Evolutionary conservation across 1,284 basidiomycete species (phyloP), one percentile per base, ranked within the genome.

Genomic region (Pulchroboletus neoregius): DNA sequence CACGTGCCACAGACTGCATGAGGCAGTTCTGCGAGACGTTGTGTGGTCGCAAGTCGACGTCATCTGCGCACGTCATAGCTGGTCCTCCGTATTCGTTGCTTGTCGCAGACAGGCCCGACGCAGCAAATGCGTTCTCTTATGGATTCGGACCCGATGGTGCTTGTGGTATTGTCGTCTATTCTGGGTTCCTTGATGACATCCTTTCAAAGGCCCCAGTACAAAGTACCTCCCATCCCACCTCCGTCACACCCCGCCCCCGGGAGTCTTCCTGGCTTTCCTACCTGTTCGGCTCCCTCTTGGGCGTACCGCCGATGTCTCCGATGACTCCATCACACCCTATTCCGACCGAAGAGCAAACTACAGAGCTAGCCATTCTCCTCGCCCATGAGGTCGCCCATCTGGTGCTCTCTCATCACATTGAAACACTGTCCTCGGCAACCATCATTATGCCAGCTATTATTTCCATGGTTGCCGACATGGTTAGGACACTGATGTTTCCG

Each of bases 311-410:
- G 1, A 54, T 67, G 1, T 52, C 66, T 3, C 58, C 69, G 6
- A 23, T 5, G 13, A 22, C 26, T 6, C 49, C 57, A 11, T 55
- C 63, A n/a, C 71, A 70, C 42, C 69, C 73, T 5, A 65, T 71
- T n/a, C 91, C 90, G 2, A 91, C 87, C 0, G 70, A 77, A 43
- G 79, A 89, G 51, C 91, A 94, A 66, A 91, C 88, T 0, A 70
- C 85, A 1, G 85, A 91, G 52, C 79, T 95, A 5, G 91, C 92
- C 2, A 83, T 88, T 42, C 78, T 95, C 0, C 76, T 95, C 2
- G 84, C 92, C 2, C 92, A 95, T 58, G 92, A 95, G 63, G 78
- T 94, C 52, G 79, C 90, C 0, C 92, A 95, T 68, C 73, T 95
- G 22, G 71, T 95, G 26, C 75, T 95, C 4, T 84, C 86, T 1